These are phyloP conservation scores for Didymella segeticola DNA, from an alignment of 2,329 filamentous ascomycete genomes.

Conservation along the genomic window DNA sequence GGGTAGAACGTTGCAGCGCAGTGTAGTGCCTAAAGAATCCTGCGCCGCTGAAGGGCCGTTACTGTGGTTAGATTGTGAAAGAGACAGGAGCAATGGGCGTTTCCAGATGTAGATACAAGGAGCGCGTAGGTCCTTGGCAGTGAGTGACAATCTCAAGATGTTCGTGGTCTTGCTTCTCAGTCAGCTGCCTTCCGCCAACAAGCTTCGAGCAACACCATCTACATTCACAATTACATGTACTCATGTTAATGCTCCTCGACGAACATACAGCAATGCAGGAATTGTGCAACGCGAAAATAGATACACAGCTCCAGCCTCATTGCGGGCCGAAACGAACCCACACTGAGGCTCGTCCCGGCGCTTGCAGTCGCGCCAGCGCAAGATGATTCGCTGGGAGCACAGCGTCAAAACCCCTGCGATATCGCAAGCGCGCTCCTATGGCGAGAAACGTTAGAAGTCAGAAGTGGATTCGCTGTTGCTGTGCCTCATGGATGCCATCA, in stretches of 20 bases:
- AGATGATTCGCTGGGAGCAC: constrained; percentile 33
- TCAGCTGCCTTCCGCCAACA: neutral
- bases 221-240: neutral
- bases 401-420: constrained; percentile 5
- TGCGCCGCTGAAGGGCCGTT: neutral
- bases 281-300: constrained; percentile 10
- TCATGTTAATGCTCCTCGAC: neutral
- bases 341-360: constrained; percentile 21
- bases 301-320: neutral
- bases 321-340: constrained; percentile 11
- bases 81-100: neutral
- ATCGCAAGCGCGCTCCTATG: constrained; percentile 32
- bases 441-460: constrained; percentile 16
- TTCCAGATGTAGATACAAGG: neutral
- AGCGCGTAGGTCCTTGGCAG: constrained; percentile 1
- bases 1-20: neutral
- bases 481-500: constrained; percentile 29
- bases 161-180: neutral
- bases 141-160: too few species aligned
- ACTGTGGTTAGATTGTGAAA: neutral
- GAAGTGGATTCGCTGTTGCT: constrained; percentile 30
- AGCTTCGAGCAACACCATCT: neutral
- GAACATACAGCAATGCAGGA: neutral
- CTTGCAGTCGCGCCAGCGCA: constrained; percentile 31
- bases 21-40: neutral